Conservation (phyloP, 306 rosid species). For the Benincasa hispida region DNA sequence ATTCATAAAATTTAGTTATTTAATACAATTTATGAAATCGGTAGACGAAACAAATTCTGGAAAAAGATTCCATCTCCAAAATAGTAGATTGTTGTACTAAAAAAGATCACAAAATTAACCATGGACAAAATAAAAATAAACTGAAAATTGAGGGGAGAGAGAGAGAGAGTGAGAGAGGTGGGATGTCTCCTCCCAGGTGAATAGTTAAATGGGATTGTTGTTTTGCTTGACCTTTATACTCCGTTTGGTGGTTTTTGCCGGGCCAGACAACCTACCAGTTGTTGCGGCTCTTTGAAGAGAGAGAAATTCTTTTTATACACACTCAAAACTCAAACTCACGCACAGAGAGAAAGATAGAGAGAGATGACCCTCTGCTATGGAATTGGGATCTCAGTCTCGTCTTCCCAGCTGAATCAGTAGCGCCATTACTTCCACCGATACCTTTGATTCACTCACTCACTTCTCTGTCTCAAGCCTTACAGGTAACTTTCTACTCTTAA, state of each 20-base stretch:
- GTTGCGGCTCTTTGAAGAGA: slow-evolving; percentile 66
- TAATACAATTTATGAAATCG: too few species aligned
- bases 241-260: slow-evolving; percentile 79
- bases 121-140: neutral
- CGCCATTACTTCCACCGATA: slow-evolving; percentile 24
- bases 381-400: slow-evolving; percentile 63
- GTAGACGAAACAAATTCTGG: too few species aligned
- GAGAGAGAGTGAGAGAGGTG: neutral
- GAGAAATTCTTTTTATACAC: slow-evolving; percentile 21
- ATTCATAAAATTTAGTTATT: too few species aligned
- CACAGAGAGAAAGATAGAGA: neutral
- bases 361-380: slow-evolving; percentile 28
- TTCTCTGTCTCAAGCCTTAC: slow-evolving; percentile 7
- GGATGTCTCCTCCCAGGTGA: neutral
- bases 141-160: neutral
- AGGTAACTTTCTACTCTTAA: slow-evolving; percentile 25
- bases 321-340: neutral
- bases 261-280: slow-evolving; percentile 87
- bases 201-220: neutral
- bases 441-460: slow-evolving; percentile 17
- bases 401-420: slow-evolving; percentile 28
- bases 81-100: too few species aligned
- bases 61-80: too few species aligned
- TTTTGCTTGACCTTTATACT: slow-evolving; percentile 24
- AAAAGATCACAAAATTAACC: too few species aligned